Conservation (phyloP, 768 basidiomycete genomes). For the Tulasnella sp. region DNA sequence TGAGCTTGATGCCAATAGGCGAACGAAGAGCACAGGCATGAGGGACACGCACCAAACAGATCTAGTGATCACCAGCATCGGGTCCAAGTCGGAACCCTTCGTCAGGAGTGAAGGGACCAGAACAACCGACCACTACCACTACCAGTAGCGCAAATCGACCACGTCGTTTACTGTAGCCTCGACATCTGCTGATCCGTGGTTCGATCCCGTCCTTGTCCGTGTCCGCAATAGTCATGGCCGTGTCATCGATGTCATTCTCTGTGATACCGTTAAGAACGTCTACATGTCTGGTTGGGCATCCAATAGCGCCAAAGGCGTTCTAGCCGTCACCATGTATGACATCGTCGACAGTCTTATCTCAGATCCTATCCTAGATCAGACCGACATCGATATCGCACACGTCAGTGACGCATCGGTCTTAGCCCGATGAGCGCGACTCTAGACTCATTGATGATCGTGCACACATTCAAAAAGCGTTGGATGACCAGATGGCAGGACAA, state of each 20-base stretch:
- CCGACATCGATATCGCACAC: neutral
- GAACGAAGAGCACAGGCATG: constrained; percentile 42
- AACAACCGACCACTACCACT: constrained; percentile 1
- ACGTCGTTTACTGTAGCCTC: constrained; percentile 22
- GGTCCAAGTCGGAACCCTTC: constrained; percentile 63
- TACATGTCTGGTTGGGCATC: constrained; percentile 95
- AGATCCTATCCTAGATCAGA: constrained; percentile 36
- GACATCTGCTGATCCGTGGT: constrained; percentile 35
- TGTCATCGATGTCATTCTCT: constrained; percentile 33
- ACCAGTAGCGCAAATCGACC: constrained; percentile 25
- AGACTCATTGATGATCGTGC: constrained; percentile 30
- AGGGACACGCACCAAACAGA: constrained; percentile 49
- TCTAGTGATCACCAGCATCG: constrained; percentile 78
- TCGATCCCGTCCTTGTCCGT: constrained; percentile 45
- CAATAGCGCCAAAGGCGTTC: constrained; percentile 79
- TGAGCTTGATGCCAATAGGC: constrained; percentile 35
- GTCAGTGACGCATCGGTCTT: constrained; percentile 20
- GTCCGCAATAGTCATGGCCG: constrained; percentile 45
- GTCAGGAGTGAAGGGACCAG: constrained; percentile 16
- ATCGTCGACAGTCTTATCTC: constrained; percentile 60
- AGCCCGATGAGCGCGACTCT: constrained; percentile 27
- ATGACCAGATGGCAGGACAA: constrained; percentile 24
- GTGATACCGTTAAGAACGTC: constrained; percentile 38
- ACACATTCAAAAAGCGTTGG: constrained; percentile 37
- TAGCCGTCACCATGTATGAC: constrained; percentile 84